Evolutionary conservation across 192 early-diverging fungal genomes (phyloP).

Genomic region (Mortierella hygrophila): DNA sequence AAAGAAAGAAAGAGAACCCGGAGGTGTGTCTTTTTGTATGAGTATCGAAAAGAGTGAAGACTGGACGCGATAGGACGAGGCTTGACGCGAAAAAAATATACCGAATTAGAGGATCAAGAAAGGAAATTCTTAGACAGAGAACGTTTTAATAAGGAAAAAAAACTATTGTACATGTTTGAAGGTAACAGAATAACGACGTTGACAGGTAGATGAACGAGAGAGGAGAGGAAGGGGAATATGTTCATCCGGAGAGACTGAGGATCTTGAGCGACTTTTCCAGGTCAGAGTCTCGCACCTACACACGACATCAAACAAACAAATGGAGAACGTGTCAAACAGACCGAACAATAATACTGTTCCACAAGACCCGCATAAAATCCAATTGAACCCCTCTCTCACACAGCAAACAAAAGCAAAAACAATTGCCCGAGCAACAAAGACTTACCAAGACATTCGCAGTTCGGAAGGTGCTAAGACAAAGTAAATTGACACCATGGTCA

Average conservation of each 20-base stretch:
- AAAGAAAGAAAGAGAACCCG: neutral
- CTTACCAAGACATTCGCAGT: constrained; percentile 73
- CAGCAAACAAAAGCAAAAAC: neutral
- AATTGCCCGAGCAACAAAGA: neutral
- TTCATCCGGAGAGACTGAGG: constrained; percentile 26
- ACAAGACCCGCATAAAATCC: neutral
- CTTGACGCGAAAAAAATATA: neutral
- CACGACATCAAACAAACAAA: neutral
- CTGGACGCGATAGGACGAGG: neutral
- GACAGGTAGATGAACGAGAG: neutral
- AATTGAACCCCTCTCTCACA: neutral
- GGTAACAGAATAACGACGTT: neutral
- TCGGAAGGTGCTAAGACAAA: constrained; percentile 69
- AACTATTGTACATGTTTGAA: neutral
- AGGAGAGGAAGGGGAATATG: too few relatives aligned
- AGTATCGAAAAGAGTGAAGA: too few relatives aligned
- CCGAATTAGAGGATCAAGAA: neutral
- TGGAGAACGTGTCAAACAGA: neutral
- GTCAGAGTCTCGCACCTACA: constrained; percentile 46
- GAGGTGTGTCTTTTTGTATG: too few relatives aligned
- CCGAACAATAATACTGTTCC: too few relatives aligned
- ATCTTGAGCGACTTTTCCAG: constrained; percentile 40
- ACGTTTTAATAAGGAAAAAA: neutral
- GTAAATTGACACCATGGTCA: constrained; percentile 60
- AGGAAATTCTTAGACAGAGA: neutral